Evolutionary conservation across 2,329 filamentous ascomycete species (phyloP), one percentile per base, ranked within the genome.

Genomic region (Colletotrichum liaoningense): DNA sequence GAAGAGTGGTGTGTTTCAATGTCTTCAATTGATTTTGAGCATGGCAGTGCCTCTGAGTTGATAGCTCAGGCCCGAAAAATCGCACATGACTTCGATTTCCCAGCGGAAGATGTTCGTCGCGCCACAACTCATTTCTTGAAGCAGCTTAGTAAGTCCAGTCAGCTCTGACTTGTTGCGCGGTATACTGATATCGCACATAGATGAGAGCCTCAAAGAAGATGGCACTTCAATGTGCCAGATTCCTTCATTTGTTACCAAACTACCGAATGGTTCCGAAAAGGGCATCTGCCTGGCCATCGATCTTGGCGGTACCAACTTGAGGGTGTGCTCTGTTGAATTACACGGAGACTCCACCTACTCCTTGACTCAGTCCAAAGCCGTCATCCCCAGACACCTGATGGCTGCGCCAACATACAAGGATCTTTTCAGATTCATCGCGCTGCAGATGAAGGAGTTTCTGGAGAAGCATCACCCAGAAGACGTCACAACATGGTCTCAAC

Each of bases 211-310:
- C 5, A 59, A 49, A 6, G n/a, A 64, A 46, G 69, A 74, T 52
- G 74, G 75, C 22, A 75, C 72, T 5, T 69, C 54, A 6, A 56
- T 62, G 52, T 67, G 90, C 80, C 93, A 95, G 83, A 94, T 95
- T 75, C 93, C 93, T 1, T 94, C 93, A 11, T 95, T 93, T 80
- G 93, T 95, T 62, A 94, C 93, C 1, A 89, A 89, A 7, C 91
- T 95, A 11, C 93, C 93, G 74, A 93, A 94, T 85, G 93, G 93
- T 72, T 93, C 91, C 11, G 93, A 95, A 82, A 93, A 94, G 88
- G 92, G 81, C 7, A 71, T 78, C 1, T 81, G 77, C 38, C 73
- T 83, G 5, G 79, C 79, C 5, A 77, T 83, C 26, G 81, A 83
- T 49, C 76, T 83, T 1, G 81, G 81, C 1, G 81, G 81, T 1